Conservation (phyloP, 345 rosid genomes). For the Populus euphratica region DNA sequence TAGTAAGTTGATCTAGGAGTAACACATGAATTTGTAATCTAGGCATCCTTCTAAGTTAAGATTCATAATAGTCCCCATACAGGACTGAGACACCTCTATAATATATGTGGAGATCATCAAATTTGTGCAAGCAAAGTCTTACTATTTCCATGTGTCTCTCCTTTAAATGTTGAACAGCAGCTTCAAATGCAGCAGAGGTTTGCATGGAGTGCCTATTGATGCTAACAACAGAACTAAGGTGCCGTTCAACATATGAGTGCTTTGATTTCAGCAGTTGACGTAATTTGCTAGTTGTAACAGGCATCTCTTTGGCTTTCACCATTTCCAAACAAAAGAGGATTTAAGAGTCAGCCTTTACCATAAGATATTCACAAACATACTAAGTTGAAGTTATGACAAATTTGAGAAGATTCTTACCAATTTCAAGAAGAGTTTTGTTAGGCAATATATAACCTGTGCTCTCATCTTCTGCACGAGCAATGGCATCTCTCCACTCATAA, state of each 20-base stretch:
- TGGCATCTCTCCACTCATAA: slow-evolving; percentile 72
- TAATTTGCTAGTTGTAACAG: slow-evolving; percentile 51
- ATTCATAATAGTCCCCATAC: not conserved
- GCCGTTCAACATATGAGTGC: slow-evolving; percentile 65
- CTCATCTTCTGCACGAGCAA: slow-evolving; percentile 86
- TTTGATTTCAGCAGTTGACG: slow-evolving; percentile 54
- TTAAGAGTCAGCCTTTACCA: slow-evolving; percentile 2
- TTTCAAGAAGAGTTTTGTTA: slow-evolving; percentile 75
- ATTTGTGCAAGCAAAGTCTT: slow-evolving; percentile 23
- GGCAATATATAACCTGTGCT: slow-evolving; percentile 89
- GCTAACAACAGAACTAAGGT: slow-evolving; percentile 52
- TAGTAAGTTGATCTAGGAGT: not conserved
- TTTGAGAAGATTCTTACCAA: slow-evolving; percentile 45
- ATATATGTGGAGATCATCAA: not conserved
- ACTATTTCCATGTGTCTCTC: slow-evolving; percentile 38
- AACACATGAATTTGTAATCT: not conserved
- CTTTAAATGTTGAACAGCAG: slow-evolving; percentile 49
- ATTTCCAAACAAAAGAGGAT: slow-evolving; percentile 16
- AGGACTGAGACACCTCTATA: not conserved
- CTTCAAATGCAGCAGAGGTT: slow-evolving; percentile 65
- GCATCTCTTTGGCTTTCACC: slow-evolving; percentile 78
- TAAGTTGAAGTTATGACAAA: not conserved
- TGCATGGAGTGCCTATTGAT: slow-evolving; percentile 65
- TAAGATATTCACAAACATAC: not conserved
- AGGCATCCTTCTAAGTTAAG: not conserved